Percentiles rank a stretch among this genome's conserved stretches.
phyloP scores from a whole-genome alignment of 805 yeast species.

The Zygosaccharomyces bailii region DNA sequence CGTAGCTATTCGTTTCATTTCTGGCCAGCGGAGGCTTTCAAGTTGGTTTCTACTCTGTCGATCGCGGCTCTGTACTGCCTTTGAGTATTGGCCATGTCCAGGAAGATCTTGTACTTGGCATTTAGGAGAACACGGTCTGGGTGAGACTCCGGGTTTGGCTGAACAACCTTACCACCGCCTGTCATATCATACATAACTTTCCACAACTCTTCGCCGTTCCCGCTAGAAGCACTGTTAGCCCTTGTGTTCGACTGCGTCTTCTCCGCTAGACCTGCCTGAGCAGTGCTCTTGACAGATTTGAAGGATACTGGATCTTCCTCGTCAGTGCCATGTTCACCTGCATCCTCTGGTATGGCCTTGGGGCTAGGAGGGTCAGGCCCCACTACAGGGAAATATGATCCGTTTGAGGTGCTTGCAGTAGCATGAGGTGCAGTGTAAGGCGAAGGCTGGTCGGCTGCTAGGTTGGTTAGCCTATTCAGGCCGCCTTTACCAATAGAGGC shows the following conservation, averaged over 20 bases:
- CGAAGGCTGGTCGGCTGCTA: slow-evolving; percentile 40
- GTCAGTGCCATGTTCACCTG: slow-evolving; percentile 42
- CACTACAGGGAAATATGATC: slow-evolving; percentile 50
- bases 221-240: slow-evolving; percentile 41
- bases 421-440: slow-evolving; percentile 81
- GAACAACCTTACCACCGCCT: slow-evolving; percentile 75
- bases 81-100: slow-evolving; percentile 84
- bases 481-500: slow-evolving; percentile 12
- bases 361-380: slow-evolving; percentile 17
- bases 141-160: slow-evolving; percentile 55
- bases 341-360: slow-evolving; percentile 12
- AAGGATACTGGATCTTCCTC: slow-evolving; percentile 54
- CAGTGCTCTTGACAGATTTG: slow-evolving; percentile 52
- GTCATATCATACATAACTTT: slow-evolving; percentile 79
- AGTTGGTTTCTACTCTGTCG: slow-evolving; percentile 41
- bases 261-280: slow-evolving; percentile 44
- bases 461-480: slow-evolving; percentile 9
- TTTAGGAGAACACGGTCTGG: slow-evolving; percentile 69
- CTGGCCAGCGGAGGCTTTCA: not conserved
- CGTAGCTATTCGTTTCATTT: not conserved
- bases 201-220: slow-evolving; percentile 81
- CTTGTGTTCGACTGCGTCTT: slow-evolving; percentile 23
- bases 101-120: slow-evolving; percentile 79
- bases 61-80: slow-evolving; percentile 70
- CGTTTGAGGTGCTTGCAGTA: slow-evolving; percentile 51